Evolutionary conservation across 1,139 yeast genomes (phyloP).

Genomic region (Lodderomyces orthopsilosis): DNA sequence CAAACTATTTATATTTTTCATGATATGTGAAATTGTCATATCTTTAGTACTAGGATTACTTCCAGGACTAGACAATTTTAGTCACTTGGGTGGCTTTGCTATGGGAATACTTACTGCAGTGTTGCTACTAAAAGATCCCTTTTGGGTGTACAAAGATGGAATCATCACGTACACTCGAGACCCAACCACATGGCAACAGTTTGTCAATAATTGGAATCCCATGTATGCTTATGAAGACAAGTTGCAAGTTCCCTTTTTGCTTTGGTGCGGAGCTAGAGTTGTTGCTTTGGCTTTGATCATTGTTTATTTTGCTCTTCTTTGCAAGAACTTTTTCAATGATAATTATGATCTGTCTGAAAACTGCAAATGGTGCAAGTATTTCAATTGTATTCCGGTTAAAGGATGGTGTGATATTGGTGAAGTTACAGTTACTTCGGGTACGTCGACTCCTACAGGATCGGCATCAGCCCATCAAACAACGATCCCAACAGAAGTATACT

Average conservation of each 20-base stretch:
- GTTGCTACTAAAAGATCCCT: constrained; percentile 58
- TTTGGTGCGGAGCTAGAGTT: constrained; percentile 52
- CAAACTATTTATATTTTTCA: constrained; percentile 42
- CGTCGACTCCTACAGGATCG: constrained; percentile 8
- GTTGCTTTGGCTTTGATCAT: constrained; percentile 47
- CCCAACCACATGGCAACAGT: constrained; percentile 41
- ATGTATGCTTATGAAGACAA: constrained; percentile 34
- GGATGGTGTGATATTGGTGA: constrained; percentile 71
- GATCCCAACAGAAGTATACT: constrained; percentile 7
- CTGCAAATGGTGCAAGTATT: constrained; percentile 72
- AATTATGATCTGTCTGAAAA: constrained; percentile 33
- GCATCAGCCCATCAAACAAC: constrained; percentile 8
- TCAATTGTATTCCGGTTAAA: constrained; percentile 68
- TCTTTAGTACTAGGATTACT: constrained; percentile 64
- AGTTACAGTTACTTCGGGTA: constrained; percentile 28
- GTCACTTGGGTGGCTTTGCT: constrained; percentile 76
- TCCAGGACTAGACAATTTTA: constrained; percentile 75
- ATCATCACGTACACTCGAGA: constrained; percentile 37
- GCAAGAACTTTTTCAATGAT: constrained; percentile 44
- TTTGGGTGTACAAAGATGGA: constrained; percentile 43
- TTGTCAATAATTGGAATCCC: constrained; percentile 44
- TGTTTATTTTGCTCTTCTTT: constrained; percentile 50
- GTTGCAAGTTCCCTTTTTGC: constrained; percentile 31
- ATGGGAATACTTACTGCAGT: constrained; percentile 57
- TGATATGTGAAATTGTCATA: constrained; percentile 56